Conservation (phyloP, 2,329 filamentous ascomycete species). For the Sporothrix brasiliensis region DNA sequence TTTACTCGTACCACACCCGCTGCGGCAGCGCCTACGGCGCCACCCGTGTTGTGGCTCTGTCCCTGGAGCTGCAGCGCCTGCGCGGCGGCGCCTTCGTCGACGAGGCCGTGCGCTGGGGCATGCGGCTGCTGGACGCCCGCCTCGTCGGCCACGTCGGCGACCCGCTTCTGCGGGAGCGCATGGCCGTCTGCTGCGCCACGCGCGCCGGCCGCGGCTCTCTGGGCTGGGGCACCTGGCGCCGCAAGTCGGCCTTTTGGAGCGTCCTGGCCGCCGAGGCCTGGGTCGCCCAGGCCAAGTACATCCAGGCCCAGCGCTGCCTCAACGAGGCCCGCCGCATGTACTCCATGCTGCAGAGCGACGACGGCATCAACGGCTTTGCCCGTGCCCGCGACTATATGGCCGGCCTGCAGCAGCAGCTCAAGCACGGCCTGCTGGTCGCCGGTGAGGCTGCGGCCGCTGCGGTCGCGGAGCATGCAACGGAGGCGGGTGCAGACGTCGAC, state of each 20-base stretch:
- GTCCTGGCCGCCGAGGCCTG: constrained; percentile 82
- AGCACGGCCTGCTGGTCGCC: constrained; percentile 49
- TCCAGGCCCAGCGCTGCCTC: constrained; percentile 77
- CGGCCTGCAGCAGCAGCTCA: constrained; percentile 54
- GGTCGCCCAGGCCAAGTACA: constrained; percentile 74
- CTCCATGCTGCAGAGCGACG: constrained; percentile 52
- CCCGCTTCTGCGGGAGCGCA: constrained; percentile 80
- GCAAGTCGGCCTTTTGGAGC: constrained; percentile 90
- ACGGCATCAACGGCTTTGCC: constrained; percentile 56
- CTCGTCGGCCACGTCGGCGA: constrained; percentile 76
- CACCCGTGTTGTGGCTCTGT: constrained; percentile 72
- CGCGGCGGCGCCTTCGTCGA: constrained; percentile 80
- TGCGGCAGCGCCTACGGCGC: constrained; percentile 80
- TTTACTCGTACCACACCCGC: constrained; percentile 88
- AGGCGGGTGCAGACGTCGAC: constrained; percentile 30
- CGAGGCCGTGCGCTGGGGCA: constrained; percentile 84
- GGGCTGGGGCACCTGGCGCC: constrained; percentile 69
- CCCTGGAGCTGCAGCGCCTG: constrained; percentile 79
- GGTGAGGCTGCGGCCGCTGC: constrained; percentile 26
- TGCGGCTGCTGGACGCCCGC: constrained; percentile 73
- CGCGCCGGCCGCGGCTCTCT: constrained; percentile 67
- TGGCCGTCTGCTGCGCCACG: constrained; percentile 82
- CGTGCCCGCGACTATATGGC: constrained; percentile 57
- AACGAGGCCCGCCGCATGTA: constrained; percentile 66
- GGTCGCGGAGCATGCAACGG: constrained; percentile 32